phyloP scores from a whole-genome alignment of 2,329 filamentous ascomycete genomes.

The Neurospora sp. region DNA sequence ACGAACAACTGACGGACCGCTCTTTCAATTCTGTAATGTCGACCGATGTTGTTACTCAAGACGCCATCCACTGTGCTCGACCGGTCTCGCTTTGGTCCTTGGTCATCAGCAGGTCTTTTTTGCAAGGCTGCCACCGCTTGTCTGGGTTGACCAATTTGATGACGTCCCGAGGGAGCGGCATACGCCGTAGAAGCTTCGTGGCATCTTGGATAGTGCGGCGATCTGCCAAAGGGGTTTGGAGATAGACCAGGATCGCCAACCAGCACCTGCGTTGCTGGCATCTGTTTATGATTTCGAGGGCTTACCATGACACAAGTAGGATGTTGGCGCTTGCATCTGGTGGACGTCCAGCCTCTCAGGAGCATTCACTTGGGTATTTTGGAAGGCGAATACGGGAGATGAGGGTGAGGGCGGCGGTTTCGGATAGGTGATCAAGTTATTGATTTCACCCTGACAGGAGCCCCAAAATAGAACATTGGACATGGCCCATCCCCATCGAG shows the following conservation, averaged over 20 bases:
- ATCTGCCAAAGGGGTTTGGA: background rate
- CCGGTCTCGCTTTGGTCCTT: background rate
- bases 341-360: background rate
- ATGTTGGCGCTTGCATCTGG: background rate
- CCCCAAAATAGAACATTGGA: background rate
- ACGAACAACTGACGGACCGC: background rate
- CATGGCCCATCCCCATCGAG: background rate
- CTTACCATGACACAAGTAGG: background rate
- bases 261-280: background rate
- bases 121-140: background rate
- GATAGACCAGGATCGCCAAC: background rate
- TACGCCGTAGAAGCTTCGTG: background rate
- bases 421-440: background rate
- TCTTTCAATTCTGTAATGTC: background rate
- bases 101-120: background rate
- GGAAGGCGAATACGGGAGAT: background rate
- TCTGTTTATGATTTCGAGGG: background rate
- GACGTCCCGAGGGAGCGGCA: background rate
- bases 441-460: background rate
- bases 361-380: background rate
- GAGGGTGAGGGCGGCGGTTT: background rate
- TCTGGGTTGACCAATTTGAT: background rate
- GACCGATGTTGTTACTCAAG: background rate
- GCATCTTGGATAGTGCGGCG: background rate
- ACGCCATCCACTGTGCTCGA: background rate